Percentiles rank a stretch among this genome's conserved stretches.
Evolutionary conservation across 176 grass and related monocot species (phyloP).

Genomic region (Musa troglodytarum): DNA sequence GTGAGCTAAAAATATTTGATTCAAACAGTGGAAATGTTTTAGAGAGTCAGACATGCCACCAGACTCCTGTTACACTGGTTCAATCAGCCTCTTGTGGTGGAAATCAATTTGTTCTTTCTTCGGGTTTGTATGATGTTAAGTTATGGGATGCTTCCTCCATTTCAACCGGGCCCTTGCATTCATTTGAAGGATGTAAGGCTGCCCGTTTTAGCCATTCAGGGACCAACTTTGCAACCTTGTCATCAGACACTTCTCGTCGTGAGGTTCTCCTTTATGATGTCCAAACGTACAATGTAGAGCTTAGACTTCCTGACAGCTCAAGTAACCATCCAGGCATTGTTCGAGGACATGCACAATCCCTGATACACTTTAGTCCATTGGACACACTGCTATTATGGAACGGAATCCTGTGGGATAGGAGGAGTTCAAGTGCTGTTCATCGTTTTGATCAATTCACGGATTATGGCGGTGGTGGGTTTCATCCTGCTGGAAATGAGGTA

Average conservation of each 20-base stretch:
- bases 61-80: constrained; percentile 52
- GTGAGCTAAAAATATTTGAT: constrained; percentile 92
- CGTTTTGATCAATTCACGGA: constrained; percentile 97
- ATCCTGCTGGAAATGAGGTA: constrained; percentile 97
- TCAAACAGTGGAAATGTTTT: constrained; percentile 66
- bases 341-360: constrained; percentile 44
- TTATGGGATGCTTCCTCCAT: constrained; percentile 67
- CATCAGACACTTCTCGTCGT: constrained; percentile 33
- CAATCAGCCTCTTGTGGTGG: constrained; percentile 47
- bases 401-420: constrained; percentile 80
- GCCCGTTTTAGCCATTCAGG: constrained; percentile 79
- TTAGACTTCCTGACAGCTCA: constrained; percentile 53
- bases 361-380: constrained; percentile 91
- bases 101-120: constrained; percentile 75
- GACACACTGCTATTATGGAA: constrained; percentile 89
- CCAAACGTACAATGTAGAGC: constrained; percentile 48
- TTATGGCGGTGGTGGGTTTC: constrained; percentile 87
- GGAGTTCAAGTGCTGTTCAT: constrained; percentile 45
- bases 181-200: constrained; percentile 80
- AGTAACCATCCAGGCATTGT: constrained; percentile 37
- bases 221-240: constrained; percentile 59
- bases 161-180: constrained; percentile 57
- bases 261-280: constrained; percentile 83
- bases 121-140: constrained; percentile 60
- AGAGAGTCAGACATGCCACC: constrained; percentile 63